A percentile compares a stretch with the other conserved stretches of the same genome.
phyloP scores from a whole-genome alignment of 2,329 filamentous ascomycete genomes.

The Lachnellula arida region DNA sequence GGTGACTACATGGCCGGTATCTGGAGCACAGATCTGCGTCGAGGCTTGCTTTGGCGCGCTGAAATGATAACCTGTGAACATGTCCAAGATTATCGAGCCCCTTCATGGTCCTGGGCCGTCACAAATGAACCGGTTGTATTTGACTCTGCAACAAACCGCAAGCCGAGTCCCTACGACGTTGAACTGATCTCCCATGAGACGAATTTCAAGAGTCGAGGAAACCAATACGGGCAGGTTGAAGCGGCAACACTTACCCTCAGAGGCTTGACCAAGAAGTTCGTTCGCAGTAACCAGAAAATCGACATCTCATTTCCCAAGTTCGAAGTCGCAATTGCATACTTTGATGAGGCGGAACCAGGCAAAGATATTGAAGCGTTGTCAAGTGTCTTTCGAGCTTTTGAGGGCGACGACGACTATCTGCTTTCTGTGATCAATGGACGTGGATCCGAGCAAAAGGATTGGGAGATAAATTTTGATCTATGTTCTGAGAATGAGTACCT shows the following conservation, averaged over 20 bases:
- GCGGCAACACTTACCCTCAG: background rate
- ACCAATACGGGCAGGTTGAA: background rate
- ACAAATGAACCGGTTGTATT: background rate
- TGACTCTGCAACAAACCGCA: no score
- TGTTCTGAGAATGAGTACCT: no score
- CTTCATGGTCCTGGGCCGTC: background rate
- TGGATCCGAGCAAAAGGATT: no score
- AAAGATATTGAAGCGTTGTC: background rate
- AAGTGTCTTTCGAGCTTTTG: no score
- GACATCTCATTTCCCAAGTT: background rate
- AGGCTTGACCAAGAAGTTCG: background rate
- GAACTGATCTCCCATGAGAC: no score
- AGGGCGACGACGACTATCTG: no score
- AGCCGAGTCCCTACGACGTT: no score
- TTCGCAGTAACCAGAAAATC: background rate
- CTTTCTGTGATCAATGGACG: no score
- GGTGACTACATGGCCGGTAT: constrained; percentile 24
- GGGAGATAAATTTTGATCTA: no score
- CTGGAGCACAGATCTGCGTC: constrained; percentile 20
- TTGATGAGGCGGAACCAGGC: background rate
- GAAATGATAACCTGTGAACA: background rate
- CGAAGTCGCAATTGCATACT: background rate
- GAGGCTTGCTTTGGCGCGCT: background rate
- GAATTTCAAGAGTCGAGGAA: background rate
- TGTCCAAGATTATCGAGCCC: background rate